Percentiles rank a stretch among this genome's conserved stretches.
Conservation (phyloP, 164 flowering plant species). For the Annona squamosa region DNA sequence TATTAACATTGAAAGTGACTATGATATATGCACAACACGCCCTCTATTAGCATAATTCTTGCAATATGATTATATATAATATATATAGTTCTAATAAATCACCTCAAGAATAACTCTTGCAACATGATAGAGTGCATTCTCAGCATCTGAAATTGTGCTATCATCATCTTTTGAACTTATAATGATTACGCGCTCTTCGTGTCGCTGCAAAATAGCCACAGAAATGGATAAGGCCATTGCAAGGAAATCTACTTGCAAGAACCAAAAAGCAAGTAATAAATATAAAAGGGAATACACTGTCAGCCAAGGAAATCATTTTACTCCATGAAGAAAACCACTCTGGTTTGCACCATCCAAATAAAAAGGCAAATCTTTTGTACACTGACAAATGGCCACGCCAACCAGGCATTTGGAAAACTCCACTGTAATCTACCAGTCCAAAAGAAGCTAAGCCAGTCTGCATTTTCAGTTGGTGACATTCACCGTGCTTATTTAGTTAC, state of each 20-base stretch:
- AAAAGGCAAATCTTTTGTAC: neutral
- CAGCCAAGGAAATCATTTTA: neutral
- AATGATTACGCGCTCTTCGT: slow-evolving; percentile 82
- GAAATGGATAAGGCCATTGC: neutral
- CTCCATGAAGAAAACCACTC: neutral
- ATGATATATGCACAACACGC: too few relatives aligned
- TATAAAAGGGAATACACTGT: neutral
- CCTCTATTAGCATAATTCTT: too few relatives aligned
- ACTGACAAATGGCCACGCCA: too few relatives aligned
- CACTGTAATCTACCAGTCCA: too few relatives aligned
- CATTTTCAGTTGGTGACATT: neutral
- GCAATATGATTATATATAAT: too few relatives aligned
- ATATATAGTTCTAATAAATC: neutral
- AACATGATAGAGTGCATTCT: slow-evolving; percentile 65
- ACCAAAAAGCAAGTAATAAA: neutral
- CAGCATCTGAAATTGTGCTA: slow-evolving; percentile 52
- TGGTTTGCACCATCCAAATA: neutral
- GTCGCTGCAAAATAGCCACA: slow-evolving; percentile 39
- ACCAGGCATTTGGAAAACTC: too few relatives aligned
- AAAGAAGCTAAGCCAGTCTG: too few relatives aligned
- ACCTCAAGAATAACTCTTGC: slow-evolving; percentile 65
- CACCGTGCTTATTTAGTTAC: neutral
- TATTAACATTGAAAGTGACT: too few relatives aligned
- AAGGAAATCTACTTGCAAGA: neutral
- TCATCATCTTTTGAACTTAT: slow-evolving; percentile 67